Conservation (phyloP, 176 grass and related monocot genomes). For the Aegilops longissima region DNA sequence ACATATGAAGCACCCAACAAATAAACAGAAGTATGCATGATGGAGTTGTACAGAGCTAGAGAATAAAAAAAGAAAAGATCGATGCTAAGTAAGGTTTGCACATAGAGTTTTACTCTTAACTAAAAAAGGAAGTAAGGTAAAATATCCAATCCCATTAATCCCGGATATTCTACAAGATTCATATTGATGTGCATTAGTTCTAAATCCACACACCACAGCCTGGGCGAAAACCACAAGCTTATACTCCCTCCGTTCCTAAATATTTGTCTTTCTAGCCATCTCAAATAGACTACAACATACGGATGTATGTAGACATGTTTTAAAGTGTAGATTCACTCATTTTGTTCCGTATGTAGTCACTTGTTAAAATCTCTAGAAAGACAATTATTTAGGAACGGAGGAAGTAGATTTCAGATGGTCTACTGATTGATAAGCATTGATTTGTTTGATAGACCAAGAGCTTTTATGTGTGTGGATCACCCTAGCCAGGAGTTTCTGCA, state of each 20-base stretch:
- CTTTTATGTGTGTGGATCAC: background rate
- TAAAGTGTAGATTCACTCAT: too few relatives aligned
- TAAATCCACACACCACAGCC: background rate
- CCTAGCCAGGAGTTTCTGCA: constrained; percentile 4
- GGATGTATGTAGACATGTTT: too few relatives aligned
- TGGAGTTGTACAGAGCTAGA: background rate
- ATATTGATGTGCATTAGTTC: background rate
- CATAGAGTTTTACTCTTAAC: background rate
- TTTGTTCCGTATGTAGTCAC: too few relatives aligned
- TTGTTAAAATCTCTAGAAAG: too few relatives aligned
- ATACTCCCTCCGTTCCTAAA: background rate
- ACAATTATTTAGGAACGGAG: too few relatives aligned
- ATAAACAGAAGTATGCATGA: constrained; percentile 11
- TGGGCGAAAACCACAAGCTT: background rate
- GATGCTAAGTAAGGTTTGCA: background rate
- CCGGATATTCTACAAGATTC: constrained; percentile 11
- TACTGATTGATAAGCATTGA: constrained; percentile 1
- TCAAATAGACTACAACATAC: too few relatives aligned
- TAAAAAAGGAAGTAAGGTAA: background rate
- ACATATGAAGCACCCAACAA: background rate
- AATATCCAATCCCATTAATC: background rate
- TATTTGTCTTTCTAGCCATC: too few relatives aligned
- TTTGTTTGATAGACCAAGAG: background rate
- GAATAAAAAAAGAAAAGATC: background rate
- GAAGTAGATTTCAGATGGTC: background rate